A percentile compares a stretch with the other conserved stretches of the same genome.
Evolutionary conservation across 768 basidiomycete species (phyloP).

Genomic region (Mycena metata): DNA sequence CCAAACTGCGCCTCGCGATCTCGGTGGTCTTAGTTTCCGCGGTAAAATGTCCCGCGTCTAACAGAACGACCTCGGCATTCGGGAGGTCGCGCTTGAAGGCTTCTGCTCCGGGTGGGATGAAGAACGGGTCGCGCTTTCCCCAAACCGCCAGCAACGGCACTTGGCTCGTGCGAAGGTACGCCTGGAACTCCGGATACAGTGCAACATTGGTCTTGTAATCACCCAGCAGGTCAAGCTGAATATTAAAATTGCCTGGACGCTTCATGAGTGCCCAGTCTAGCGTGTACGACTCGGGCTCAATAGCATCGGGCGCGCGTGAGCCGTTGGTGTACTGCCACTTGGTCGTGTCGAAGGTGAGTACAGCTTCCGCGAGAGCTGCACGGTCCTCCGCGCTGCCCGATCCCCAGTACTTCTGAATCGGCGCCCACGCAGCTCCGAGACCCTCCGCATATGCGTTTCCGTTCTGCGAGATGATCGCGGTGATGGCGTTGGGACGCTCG

Average conservation of each 20-base stretch:
- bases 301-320: slow-evolving; percentile 49
- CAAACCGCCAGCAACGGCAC: slow-evolving; percentile 61
- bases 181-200: slow-evolving; percentile 60
- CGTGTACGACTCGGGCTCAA: slow-evolving; percentile 55
- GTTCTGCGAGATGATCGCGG: slow-evolving; percentile 62
- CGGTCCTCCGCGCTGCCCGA: slow-evolving; percentile 45
- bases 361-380: slow-evolving; percentile 37
- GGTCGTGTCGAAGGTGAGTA: slow-evolving; percentile 48
- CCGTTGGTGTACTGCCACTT: slow-evolving; percentile 57
- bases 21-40: slow-evolving; percentile 57
- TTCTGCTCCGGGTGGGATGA: slow-evolving; percentile 59
- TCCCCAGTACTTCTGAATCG: slow-evolving; percentile 50
- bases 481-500: slow-evolving; percentile 55
- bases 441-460: slow-evolving; percentile 65
- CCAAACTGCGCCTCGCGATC: slow-evolving; percentile 46
- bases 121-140: slow-evolving; percentile 62
- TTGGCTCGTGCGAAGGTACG: slow-evolving; percentile 55
- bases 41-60: slow-evolving; percentile 64
- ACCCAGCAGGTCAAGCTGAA: slow-evolving; percentile 59
- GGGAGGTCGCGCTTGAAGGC: slow-evolving; percentile 56
- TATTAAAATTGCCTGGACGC: slow-evolving; percentile 55
- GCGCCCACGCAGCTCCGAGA: slow-evolving; percentile 56
- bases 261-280: slow-evolving; percentile 58
- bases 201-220: slow-evolving; percentile 56
- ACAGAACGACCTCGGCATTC: slow-evolving; percentile 52